These are phyloP conservation scores for Cercospora sojina DNA, from an alignment of 2,329 filamentous ascomycete species.

Conservation along the genomic window DNA sequence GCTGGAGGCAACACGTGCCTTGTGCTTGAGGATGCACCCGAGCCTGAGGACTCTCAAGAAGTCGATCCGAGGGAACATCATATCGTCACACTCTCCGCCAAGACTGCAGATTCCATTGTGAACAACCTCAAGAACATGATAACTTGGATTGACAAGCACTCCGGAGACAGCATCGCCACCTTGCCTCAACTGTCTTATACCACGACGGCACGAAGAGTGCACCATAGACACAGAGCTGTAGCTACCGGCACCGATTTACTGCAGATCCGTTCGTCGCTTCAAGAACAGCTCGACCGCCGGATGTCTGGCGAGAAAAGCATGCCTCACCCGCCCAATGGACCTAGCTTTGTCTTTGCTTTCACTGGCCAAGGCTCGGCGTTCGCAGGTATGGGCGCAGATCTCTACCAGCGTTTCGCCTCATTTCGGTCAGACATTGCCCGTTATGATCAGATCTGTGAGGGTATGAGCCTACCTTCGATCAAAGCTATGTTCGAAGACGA, in stretches of 20 bases:
- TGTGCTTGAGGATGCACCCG: constrained; percentile 62
- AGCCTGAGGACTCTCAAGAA: constrained; percentile 23
- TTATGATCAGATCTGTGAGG: constrained; percentile 33
- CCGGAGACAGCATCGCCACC: neutral
- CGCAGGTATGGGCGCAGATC: constrained; percentile 32
- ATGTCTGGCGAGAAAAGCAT: constrained; percentile 2
- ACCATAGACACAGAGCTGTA: constrained; percentile 23
- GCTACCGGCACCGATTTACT: constrained; percentile 5
- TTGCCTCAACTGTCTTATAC: constrained; percentile 28
- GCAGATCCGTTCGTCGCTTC: constrained; percentile 7
- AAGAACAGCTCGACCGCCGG: neutral
- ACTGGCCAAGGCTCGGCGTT: constrained; percentile 42
- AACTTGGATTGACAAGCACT: constrained; percentile 2
- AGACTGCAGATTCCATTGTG: constrained; percentile 48
- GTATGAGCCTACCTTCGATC: constrained; percentile 37
- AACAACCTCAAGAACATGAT: constrained; percentile 50
- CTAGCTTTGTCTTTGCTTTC: constrained; percentile 41
- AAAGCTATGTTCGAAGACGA: constrained; percentile 27
- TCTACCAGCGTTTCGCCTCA: constrained; percentile 32
- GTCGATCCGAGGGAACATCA: constrained; percentile 53
- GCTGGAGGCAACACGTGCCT: constrained; percentile 70
- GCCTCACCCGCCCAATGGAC: constrained; percentile 12
- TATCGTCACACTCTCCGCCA: constrained; percentile 58
- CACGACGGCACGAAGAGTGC: constrained; percentile 33
- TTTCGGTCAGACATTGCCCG: constrained; percentile 37